These are phyloP conservation scores for Fistulifera pelliculosa DNA, from an alignment of 108 stramenopile genomes.

Conservation along the genomic window DNA sequence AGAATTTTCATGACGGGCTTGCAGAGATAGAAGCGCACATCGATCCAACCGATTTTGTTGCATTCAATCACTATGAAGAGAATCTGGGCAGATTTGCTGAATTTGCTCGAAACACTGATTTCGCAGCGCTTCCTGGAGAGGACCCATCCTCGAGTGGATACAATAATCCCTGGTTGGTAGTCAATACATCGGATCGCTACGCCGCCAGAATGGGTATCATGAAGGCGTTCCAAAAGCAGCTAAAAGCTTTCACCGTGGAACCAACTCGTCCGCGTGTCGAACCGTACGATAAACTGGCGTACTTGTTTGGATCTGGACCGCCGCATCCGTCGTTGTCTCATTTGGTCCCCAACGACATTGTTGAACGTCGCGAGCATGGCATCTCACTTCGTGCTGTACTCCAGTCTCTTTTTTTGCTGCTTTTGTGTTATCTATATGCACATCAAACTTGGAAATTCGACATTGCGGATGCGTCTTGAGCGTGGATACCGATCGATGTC, in stretches of 20 bases:
- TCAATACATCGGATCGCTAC: constrained; percentile 43
- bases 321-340: not conserved
- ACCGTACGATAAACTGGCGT: not conserved
- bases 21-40: constrained; percentile 61
- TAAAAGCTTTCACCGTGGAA: constrained; percentile 14
- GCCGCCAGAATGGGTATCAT: constrained; percentile 50
- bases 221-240: constrained; percentile 43
- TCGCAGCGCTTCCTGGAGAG: constrained; percentile 6
- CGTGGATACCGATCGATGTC: not conserved
- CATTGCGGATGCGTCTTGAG: not conserved
- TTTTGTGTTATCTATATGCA: constrained; percentile 11
- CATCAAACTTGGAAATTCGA: constrained; percentile 22
- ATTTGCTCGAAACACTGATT: constrained; percentile 53
- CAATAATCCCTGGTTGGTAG: constrained; percentile 32
- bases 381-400: constrained; percentile 17
- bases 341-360: constrained; percentile 2
- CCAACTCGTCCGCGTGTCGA: not conserved
- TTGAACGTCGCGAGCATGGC: constrained; percentile 7
- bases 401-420: constrained; percentile 16
- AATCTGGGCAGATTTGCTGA: constrained; percentile 52
- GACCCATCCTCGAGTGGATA: constrained; percentile 16
- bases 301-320: not conserved
- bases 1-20: constrained; percentile 34
- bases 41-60: constrained; percentile 76
- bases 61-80: constrained; percentile 60